Evolutionary conservation across 106 monocot genomes (phyloP), one percentile per base, ranked within the genome.

Genomic region (Posidonia australis): DNA sequence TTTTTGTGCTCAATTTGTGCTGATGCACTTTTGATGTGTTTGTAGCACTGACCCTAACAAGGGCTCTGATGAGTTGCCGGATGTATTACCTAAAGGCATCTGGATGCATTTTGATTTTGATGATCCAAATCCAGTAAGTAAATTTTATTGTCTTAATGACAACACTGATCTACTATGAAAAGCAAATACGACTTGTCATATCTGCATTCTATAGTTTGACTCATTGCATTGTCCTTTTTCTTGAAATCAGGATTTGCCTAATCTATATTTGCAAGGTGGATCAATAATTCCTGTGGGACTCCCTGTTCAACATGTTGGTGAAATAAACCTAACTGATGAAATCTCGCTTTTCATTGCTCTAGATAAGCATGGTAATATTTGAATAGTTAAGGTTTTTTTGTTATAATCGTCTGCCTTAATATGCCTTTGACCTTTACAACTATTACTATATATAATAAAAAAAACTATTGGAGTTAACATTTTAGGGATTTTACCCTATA

Each of bases 81-180:
- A 75, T 70, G 63, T 64, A 31, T 65, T 90, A 23, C 98, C 87
- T 42, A 81, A 63, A 46, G 98, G 98, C 65, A 87, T 66, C 48
- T 98, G 98, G 98, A 65, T 85, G 63, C 78, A 69, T 22, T 91
- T 98, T 81, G 98, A 98, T 80, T 98, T 98, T 77, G 70, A 66
- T 62, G 98, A 98, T 75, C 77, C 98, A 66, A 90, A 90, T 76
- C 91, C 98, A 63, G 98, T 98, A 78, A 78, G 78, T 72, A 68
- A n/a, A 32, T 36, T 36, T 47, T 11, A 32, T 60, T n/a, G 28
- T 29, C 70, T 46, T 27, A 52, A 45, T 48, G 24, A 51, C 9
- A 67, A 55, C 16, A 54, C 1, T 44, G 42, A 54, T 10, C 25
- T 54, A 36, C 46, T 1, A n/a, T n/a, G n/a, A n/a, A n/a, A n/a